phyloP scores from a whole-genome alignment of 768 basidiomycete genomes.

The Rhodotorula kratochvilovae region DNA sequence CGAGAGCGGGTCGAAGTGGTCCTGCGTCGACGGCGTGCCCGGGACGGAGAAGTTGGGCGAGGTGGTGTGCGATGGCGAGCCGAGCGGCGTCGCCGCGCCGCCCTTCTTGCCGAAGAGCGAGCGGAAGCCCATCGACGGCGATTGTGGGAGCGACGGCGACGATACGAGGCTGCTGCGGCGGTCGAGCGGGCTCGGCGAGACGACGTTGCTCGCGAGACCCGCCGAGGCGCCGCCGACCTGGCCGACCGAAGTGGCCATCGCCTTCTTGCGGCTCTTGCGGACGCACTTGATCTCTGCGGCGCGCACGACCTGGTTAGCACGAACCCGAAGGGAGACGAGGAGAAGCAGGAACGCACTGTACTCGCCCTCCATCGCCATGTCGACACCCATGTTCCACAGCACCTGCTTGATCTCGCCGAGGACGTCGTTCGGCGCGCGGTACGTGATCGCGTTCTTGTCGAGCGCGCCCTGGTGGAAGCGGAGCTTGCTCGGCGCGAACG shows the following conservation, averaged over 20 bases:
- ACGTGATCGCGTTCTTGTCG: constrained; percentile 83
- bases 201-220: neutral
- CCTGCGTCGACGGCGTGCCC: constrained; percentile 2
- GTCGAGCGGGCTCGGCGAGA: constrained; percentile 44
- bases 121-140: constrained; percentile 39
- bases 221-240: neutral
- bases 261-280: constrained; percentile 38
- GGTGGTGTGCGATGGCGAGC: neutral
- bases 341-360: constrained; percentile 55
- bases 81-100: neutral
- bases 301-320: no score
- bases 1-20: constrained; percentile 21
- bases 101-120: constrained; percentile 21
- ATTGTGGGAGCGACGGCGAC: constrained; percentile 27
- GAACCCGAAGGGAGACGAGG: neutral
- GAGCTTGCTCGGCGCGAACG: constrained; percentile 54
- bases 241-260: constrained; percentile 6
- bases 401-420: constrained; percentile 77
- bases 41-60: neutral
- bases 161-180: constrained; percentile 40
- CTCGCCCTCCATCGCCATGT: constrained; percentile 79
- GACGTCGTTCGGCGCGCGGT: constrained; percentile 74
- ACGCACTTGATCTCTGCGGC: constrained; percentile 38
- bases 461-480: constrained; percentile 88
- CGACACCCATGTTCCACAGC: constrained; percentile 82